Conservation (phyloP, 148 eudicot species). For the Chenopodium berlandieri region DNA sequence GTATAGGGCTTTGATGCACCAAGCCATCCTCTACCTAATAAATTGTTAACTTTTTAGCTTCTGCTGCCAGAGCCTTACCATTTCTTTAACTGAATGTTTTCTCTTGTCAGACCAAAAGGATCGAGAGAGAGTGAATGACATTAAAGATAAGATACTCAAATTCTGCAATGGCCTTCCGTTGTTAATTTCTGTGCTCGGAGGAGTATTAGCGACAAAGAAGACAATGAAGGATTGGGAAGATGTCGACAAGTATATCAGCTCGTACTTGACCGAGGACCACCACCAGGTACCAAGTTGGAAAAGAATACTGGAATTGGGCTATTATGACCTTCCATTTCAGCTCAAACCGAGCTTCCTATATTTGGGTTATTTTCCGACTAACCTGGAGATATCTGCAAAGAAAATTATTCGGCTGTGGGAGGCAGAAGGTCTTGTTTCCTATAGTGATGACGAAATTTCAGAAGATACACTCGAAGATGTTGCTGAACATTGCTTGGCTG, state of each 20-base stretch:
- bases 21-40: no score
- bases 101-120: background rate
- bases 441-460: background rate
- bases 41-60: no score
- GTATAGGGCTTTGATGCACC: no score
- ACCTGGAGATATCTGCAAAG: slow-evolving; percentile 14
- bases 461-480: slow-evolving; percentile 23
- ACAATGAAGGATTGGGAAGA: slow-evolving; percentile 13
- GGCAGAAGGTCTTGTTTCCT: slow-evolving; percentile 32
- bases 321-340: slow-evolving; percentile 28
- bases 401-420: slow-evolving; percentile 31
- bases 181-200: slow-evolving; percentile 25
- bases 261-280: background rate
- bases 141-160: no score
- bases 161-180: slow-evolving; percentile 27
- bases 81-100: background rate
- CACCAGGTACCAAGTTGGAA: background rate
- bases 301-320: slow-evolving; percentile 27
- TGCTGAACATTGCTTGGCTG: slow-evolving; percentile 29
- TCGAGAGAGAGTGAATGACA: background rate
- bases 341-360: slow-evolving; percentile 34
- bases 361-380: slow-evolving; percentile 29
- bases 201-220: slow-evolving; percentile 20
- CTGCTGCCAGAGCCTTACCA: no score
- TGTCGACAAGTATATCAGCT: background rate